A percentile compares a stretch with the other conserved stretches of the same genome.
Evolutionary conservation across 768 basidiomycete species (phyloP).

Genomic region (Xerocomellus amylosporus): DNA sequence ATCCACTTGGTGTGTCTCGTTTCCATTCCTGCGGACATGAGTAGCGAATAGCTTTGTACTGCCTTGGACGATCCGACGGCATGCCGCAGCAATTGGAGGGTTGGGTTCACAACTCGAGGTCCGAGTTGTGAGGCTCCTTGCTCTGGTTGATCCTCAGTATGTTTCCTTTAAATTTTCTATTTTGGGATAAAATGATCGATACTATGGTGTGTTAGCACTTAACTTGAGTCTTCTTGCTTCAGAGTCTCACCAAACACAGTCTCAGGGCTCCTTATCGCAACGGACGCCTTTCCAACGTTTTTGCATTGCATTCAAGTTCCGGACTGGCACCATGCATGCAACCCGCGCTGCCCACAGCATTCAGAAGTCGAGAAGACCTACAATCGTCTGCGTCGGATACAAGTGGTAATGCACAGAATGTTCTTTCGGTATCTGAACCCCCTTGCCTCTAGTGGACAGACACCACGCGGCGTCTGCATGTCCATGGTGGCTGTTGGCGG

Average conservation of each 20-base stretch:
- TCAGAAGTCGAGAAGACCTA: conserved; percentile 19
- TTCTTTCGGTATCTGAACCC: conserved; percentile 10
- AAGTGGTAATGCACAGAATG: conserved; percentile 10
- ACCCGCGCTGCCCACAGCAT: conserved; percentile 11
- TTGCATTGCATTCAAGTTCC: conserved; percentile 2
- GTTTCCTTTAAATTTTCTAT: background rate
- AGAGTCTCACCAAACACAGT: background rate
- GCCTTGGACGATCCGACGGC: background rate
- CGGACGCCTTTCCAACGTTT: background rate
- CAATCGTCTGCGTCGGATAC: conserved; percentile 1
- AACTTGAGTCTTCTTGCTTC: background rate
- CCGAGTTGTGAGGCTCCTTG: background rate
- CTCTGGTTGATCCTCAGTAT: background rate
- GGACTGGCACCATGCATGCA: background rate
- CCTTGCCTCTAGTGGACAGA: background rate
- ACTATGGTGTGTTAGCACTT: background rate
- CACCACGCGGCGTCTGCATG: conserved; percentile 24
- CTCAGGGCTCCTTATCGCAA: background rate
- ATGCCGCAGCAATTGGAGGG: too few relatives aligned
- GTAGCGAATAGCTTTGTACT: background rate
- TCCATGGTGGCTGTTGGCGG: conserved; percentile 12
- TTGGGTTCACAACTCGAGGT: background rate
- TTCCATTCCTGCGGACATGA: conserved; percentile 10
- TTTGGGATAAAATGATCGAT: too few relatives aligned
- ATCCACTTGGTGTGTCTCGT: background rate